A percentile compares a stretch with the other conserved stretches of the same genome.
Conservation (phyloP, 306 rosid species). For the Cucurbita ficifolia region DNA sequence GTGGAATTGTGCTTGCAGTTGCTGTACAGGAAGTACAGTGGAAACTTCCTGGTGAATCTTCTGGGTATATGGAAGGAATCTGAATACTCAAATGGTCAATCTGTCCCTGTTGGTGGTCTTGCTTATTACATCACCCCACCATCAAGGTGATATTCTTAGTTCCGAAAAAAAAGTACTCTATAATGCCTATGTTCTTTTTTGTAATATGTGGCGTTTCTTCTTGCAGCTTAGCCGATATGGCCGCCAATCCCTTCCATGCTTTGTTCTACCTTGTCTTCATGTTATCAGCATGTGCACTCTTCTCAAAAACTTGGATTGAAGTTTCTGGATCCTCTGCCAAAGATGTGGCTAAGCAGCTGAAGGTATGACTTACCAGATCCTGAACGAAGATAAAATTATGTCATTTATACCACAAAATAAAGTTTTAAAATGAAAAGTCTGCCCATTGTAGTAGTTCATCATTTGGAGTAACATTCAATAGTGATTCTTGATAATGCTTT, state of each 20-base stretch:
- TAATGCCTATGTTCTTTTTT: not conserved
- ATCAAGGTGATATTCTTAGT: slow-evolving; percentile 11
- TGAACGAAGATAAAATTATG: not conserved
- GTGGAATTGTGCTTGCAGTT: slow-evolving; percentile 4
- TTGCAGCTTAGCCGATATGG: slow-evolving; percentile 22
- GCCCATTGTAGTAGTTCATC: not conserved
- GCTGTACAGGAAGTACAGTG: slow-evolving; percentile 15
- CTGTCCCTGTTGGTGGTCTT: slow-evolving; percentile 13
- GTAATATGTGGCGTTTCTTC: not conserved
- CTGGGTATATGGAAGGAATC: slow-evolving; percentile 15
- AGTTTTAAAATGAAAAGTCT: not conserved
- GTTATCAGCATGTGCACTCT: slow-evolving; percentile 22
- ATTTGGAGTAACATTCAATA: not conserved
- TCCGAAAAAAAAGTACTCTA: not conserved
- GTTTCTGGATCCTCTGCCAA: slow-evolving; percentile 22
- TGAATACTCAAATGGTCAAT: slow-evolving; percentile 17
- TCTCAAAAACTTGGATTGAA: slow-evolving; percentile 25
- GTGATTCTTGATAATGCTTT: not conserved
- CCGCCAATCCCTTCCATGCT: slow-evolving; percentile 22
- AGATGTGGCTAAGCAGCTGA: slow-evolving; percentile 22
- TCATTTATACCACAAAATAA: not conserved
- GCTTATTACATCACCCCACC: slow-evolving; percentile 17
- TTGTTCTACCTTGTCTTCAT: slow-evolving; percentile 20
- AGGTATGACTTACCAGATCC: not conserved
- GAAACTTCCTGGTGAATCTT: slow-evolving; percentile 15